Conservation (phyloP, 1,139 yeast genomes). For the Pichia sp. region DNA sequence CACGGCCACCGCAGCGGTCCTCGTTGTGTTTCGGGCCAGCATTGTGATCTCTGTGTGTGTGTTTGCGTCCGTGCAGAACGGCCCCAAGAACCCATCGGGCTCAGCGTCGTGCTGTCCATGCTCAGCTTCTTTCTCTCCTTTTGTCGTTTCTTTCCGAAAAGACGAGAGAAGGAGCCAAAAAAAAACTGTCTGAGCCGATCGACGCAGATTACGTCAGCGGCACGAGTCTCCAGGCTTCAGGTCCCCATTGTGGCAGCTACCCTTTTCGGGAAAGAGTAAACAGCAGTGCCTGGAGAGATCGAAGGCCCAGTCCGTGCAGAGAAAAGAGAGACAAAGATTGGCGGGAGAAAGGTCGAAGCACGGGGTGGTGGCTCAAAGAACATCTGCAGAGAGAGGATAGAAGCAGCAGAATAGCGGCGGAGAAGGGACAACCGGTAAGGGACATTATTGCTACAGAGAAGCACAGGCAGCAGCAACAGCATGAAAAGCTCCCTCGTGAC, state of each 20-base stretch:
- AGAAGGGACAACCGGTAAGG: neutral
- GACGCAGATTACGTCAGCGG: neutral
- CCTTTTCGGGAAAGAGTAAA: constrained; percentile 2
- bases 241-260: neutral
- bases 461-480: neutral
- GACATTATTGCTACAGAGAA: neutral
- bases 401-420: neutral
- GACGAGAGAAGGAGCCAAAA: neutral
- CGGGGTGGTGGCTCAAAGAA: neutral
- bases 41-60: too few relatives aligned
- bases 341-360: neutral
- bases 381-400: neutral
- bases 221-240: neutral
- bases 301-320: neutral
- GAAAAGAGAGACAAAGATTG: neutral
- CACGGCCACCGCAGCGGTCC: neutral
- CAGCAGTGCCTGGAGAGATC: neutral
- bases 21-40: neutral
- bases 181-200: neutral
- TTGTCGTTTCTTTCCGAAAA: too few relatives aligned
- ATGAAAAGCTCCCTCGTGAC: neutral
- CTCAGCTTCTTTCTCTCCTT: too few relatives aligned
- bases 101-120: too few relatives aligned
- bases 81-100: too few relatives aligned
- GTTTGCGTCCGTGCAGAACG: too few relatives aligned